Conservation (phyloP, 208 protist genomes). For the Wallacemonas sp. region DNA sequence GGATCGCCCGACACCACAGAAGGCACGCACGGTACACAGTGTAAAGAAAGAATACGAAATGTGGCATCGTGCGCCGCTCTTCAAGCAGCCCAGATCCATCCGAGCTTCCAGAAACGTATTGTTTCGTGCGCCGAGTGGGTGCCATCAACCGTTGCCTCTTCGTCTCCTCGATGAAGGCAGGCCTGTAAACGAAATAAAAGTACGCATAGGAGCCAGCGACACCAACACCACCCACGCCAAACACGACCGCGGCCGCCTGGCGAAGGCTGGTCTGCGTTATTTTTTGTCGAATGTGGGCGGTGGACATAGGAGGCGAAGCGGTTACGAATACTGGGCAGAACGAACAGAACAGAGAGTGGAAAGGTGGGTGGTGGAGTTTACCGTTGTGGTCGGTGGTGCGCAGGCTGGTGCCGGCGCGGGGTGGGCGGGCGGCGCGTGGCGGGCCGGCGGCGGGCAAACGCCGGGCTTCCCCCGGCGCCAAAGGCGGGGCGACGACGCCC, state of each 20-base stretch:
- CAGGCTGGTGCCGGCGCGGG: too few species aligned
- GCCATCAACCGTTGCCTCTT: constrained; percentile 15
- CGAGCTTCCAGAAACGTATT: constrained; percentile 53
- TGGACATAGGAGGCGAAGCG: constrained; percentile 24
- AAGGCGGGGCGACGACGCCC: too few species aligned
- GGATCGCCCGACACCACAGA: constrained; percentile 8
- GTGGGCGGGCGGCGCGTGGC: too few species aligned
- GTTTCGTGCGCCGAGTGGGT: constrained; percentile 39
- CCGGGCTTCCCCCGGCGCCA: too few species aligned
- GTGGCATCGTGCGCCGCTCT: constrained; percentile 23
- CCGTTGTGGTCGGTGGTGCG: too few species aligned
- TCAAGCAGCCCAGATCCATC: constrained; percentile 24
- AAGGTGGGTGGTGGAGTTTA: too few species aligned
- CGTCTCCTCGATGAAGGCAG: constrained; percentile 19
- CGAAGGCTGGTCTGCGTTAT: constrained; percentile 44
- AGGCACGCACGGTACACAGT: constrained; percentile 27
- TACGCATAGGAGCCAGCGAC: constrained; percentile 42
- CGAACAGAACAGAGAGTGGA: too few species aligned
- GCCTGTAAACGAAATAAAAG: constrained; percentile 39
- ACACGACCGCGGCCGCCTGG: constrained; percentile 31
- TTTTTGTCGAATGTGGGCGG: constrained; percentile 21
- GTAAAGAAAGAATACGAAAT: constrained; percentile 32
- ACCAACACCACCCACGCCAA: constrained; percentile 18
- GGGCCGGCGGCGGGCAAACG: too few species aligned
- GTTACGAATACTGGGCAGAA: too few species aligned